phyloP scores from a whole-genome alignment of 768 basidiomycete species.

The Tylopilus felleus region DNA sequence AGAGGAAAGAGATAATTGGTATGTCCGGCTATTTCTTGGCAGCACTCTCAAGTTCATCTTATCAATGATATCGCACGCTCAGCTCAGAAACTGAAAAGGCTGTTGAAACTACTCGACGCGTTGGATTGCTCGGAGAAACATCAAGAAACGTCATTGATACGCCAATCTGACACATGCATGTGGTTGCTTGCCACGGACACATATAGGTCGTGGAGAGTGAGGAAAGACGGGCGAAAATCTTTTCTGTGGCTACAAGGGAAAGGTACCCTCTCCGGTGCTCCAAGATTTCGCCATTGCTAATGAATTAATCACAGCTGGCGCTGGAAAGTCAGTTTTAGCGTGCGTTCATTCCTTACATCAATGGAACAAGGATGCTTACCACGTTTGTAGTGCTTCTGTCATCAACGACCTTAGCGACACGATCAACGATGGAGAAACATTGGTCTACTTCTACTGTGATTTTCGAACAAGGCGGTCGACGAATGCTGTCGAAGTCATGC shows the following conservation, averaged over 20 bases:
- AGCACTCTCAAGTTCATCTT: too few species aligned
- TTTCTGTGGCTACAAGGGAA: constrained; percentile 1
- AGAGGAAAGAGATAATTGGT: constrained; percentile 2
- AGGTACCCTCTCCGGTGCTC: neutral
- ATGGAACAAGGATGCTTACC: neutral
- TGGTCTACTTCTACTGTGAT: constrained; percentile 23
- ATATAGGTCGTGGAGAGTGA: constrained; percentile 6
- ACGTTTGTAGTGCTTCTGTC: neutral
- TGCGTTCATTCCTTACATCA: neutral
- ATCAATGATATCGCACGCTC: too few species aligned
- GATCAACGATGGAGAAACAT: neutral
- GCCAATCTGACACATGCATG: constrained; percentile 12
- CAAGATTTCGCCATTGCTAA: neutral
- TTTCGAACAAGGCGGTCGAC: constrained; percentile 8
- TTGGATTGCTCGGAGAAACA: neutral
- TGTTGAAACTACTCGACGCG: neutral
- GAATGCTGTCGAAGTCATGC: constrained; percentile 10
- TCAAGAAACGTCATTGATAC: neutral
- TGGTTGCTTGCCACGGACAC: constrained; percentile 5
- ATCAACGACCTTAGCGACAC: neutral
- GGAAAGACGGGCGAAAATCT: neutral
- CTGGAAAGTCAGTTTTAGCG: constrained; percentile 1
- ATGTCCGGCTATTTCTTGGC: neutral
- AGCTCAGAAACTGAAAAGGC: constrained; percentile 2
- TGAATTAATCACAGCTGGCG: neutral